A percentile compares a stretch with the other conserved stretches of the same genome.
These are phyloP conservation scores for Quercus rubra DNA, from an alignment of 306 rosid genomes.

Conservation along the genomic window DNA sequence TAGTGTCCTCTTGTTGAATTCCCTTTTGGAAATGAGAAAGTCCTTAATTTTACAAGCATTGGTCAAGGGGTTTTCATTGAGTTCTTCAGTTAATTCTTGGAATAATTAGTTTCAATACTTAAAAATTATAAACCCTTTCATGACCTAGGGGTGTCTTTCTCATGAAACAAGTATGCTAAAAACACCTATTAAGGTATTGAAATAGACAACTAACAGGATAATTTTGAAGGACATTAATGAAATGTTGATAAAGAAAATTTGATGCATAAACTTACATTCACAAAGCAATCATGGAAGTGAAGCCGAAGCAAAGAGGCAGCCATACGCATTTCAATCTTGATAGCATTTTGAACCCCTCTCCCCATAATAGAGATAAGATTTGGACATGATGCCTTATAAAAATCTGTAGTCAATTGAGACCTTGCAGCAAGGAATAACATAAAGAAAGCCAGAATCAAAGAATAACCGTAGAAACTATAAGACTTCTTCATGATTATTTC, in stretches of 20 bases:
- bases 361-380: slow-evolving; percentile 49
- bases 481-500: slow-evolving; percentile 29
- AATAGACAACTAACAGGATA: too few relatives aligned
- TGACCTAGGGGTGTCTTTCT: too few relatives aligned
- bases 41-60: too few relatives aligned
- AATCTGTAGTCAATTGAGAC: slow-evolving; percentile 59
- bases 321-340: slow-evolving; percentile 69
- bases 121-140: too few relatives aligned
- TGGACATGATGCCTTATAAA: slow-evolving; percentile 67
- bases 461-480: slow-evolving; percentile 5
- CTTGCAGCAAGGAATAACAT: slow-evolving; percentile 39
- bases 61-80: too few relatives aligned
- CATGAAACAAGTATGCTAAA: too few relatives aligned
- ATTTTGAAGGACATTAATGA: too few relatives aligned
- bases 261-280: slow-evolving; percentile 47
- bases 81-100: too few relatives aligned
- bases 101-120: too few relatives aligned
- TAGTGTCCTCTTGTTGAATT: too few relatives aligned
- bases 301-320: slow-evolving; percentile 88
- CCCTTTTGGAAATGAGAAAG: too few relatives aligned
- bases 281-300: slow-evolving; percentile 96
- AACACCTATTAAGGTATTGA: too few relatives aligned
- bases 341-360: slow-evolving; percentile 49
- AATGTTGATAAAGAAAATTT: not conserved
- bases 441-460: slow-evolving; percentile 28